Conservation (phyloP, 2,329 filamentous ascomycete genomes). For the Huntiella bhutanensis region DNA sequence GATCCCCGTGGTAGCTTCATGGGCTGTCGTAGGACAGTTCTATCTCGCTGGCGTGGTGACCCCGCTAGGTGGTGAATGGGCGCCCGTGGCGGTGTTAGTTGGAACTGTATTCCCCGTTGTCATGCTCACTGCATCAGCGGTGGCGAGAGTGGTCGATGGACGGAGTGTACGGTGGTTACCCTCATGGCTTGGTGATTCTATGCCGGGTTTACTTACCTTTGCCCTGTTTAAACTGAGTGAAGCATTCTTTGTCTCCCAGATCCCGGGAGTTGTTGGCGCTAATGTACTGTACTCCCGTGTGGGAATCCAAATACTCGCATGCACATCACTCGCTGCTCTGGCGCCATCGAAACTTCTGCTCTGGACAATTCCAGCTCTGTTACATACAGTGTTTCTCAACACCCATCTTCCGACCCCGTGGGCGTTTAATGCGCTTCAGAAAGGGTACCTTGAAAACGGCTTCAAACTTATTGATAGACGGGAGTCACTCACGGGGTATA, state of each 20-base stretch:
- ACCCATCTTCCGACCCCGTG: conserved; percentile 47
- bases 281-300: conserved; percentile 49
- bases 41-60: conserved; percentile 49
- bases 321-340: conserved; percentile 42
- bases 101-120: conserved; percentile 56
- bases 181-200: conserved; percentile 39
- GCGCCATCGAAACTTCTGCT: conserved; percentile 27
- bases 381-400: conserved; percentile 55
- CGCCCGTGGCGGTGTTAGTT: conserved; percentile 56
- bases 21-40: conserved; percentile 54
- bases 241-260: conserved; percentile 20
- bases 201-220: conserved; percentile 48
- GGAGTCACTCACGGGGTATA: conserved; percentile 79
- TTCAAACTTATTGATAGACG: conserved; percentile 63
- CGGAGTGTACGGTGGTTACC: conserved; percentile 31
- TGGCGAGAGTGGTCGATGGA: conserved; percentile 31
- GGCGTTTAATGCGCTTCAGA: conserved; percentile 45
- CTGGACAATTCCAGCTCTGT: conserved; percentile 49
- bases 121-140: conserved; percentile 41
- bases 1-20: conserved; percentile 56
- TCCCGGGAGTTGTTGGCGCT: conserved; percentile 37
- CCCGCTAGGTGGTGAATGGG: conserved; percentile 45
- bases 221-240: conserved; percentile 39
- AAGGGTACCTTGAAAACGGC: conserved; percentile 41
- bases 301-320: conserved; percentile 51